A percentile compares a stretch with the other conserved stretches of the same genome.
phyloP scores from a whole-genome alignment of 306 rosid genomes.

The Prunus persica region Prunus_persica_NCBIv2 NC_034009.1:29712501-29713000 shows the following conservation, averaged over 20 bases:
- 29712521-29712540: neutral
- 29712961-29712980: constrained; percentile 91
- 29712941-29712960: constrained; percentile 84
- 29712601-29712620: neutral
- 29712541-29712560: neutral
- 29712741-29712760: neutral
- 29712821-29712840: constrained; percentile 1
- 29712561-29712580: neutral
- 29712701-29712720: neutral
- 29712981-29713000: constrained; percentile 88
- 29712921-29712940: constrained; percentile 87
- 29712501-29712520: constrained; percentile 12
- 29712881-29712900: constrained; percentile 54
- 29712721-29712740: neutral
- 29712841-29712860: constrained; percentile 44
- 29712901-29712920: constrained; percentile 87
- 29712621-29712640: neutral
- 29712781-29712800: neutral
- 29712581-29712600: neutral
- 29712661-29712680: neutral
- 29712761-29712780: neutral
- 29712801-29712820: neutral
- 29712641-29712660: neutral
- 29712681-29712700: neutral
- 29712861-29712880: constrained; percentile 73